Evolutionary conservation across 352 stramenopile genomes (phyloP).

Genomic region (Phytopythium boreale): DNA sequence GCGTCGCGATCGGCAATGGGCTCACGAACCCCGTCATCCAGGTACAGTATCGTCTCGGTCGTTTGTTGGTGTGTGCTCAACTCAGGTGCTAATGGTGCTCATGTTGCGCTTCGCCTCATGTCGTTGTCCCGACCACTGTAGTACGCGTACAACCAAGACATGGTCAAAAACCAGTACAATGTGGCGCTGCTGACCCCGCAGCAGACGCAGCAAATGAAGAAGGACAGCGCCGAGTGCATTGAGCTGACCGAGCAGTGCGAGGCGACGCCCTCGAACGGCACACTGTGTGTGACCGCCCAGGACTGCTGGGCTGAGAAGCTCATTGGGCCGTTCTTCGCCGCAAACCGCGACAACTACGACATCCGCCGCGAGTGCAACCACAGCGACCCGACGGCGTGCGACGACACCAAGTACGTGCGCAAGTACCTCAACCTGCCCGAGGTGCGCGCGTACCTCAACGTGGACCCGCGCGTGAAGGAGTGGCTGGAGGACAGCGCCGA

Average conservation of each 20-base stretch:
- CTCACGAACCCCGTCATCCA: slow-evolving; percentile 52
- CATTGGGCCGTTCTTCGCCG: slow-evolving; percentile 30
- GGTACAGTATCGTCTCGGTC: slow-evolving; percentile 11
- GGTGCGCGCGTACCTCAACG: slow-evolving; percentile 27
- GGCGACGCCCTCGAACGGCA: slow-evolving; percentile 14
- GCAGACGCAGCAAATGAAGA: slow-evolving; percentile 32
- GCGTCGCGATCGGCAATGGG: slow-evolving; percentile 50
- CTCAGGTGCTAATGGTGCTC: background rate
- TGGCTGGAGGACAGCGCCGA: slow-evolving; percentile 90
- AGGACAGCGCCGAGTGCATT: slow-evolving; percentile 34
- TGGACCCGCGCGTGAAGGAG: slow-evolving; percentile 21
- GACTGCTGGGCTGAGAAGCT: slow-evolving; percentile 41
- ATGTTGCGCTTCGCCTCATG: background rate
- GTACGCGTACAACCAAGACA: slow-evolving; percentile 40
- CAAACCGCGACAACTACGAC: slow-evolving; percentile 47
- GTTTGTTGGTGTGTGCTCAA: too few relatives aligned
- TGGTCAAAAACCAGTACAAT: slow-evolving; percentile 58
- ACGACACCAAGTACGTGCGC: slow-evolving; percentile 40
- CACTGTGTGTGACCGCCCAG: slow-evolving; percentile 26
- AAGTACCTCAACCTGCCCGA: slow-evolving; percentile 61
- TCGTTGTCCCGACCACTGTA: too few relatives aligned
- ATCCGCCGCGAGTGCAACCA: slow-evolving; percentile 32
- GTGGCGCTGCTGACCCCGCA: slow-evolving; percentile 31
- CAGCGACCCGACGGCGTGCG: slow-evolving; percentile 33
- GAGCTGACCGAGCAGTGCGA: slow-evolving; percentile 30